These are phyloP conservation scores for Blastomyces gilchristii DNA, from an alignment of 2,329 filamentous ascomycete genomes.

Conservation along the genomic window DNA sequence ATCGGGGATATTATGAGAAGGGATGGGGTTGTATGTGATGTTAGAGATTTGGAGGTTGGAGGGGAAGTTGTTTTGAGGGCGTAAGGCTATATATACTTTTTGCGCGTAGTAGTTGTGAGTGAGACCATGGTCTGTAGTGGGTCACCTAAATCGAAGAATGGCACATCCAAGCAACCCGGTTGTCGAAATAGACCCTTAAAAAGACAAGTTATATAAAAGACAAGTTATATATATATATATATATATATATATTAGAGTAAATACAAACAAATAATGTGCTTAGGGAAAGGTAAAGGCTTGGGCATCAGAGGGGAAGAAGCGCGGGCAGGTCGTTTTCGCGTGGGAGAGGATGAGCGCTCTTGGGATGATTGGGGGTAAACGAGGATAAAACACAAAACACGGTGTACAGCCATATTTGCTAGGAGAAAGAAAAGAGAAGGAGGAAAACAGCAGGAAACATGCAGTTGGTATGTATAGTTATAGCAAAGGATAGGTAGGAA, in stretches of 20 bases:
- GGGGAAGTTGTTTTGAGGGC: neutral
- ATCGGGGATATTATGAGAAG: neutral
- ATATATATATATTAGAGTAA: neutral
- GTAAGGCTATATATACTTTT: neutral
- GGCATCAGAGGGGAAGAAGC: neutral
- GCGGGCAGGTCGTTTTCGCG: neutral
- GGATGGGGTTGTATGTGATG: neutral
- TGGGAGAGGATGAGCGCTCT: neutral
- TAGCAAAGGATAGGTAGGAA: neutral
- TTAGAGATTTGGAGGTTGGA: constrained; percentile 1
- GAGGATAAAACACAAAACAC: neutral
- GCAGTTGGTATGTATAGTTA: neutral
- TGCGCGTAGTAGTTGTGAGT: too few relatives aligned
- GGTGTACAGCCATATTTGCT: neutral
- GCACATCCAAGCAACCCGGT: too few relatives aligned
- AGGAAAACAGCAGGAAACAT: neutral
- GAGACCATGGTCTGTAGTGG: too few relatives aligned
- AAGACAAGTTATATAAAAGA: too few relatives aligned
- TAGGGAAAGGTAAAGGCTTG: neutral
- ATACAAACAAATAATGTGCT: neutral
- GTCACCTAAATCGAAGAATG: too few relatives aligned
- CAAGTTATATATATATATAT: too few relatives aligned
- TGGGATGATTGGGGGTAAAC: neutral
- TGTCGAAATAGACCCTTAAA: too few relatives aligned
- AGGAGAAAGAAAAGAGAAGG: neutral